Percentiles rank a stretch among this genome's conserved stretches.
These are phyloP conservation scores for Sophora flavescens DNA, from an alignment of 306 rosid species.

Conservation along the genomic window DNA sequence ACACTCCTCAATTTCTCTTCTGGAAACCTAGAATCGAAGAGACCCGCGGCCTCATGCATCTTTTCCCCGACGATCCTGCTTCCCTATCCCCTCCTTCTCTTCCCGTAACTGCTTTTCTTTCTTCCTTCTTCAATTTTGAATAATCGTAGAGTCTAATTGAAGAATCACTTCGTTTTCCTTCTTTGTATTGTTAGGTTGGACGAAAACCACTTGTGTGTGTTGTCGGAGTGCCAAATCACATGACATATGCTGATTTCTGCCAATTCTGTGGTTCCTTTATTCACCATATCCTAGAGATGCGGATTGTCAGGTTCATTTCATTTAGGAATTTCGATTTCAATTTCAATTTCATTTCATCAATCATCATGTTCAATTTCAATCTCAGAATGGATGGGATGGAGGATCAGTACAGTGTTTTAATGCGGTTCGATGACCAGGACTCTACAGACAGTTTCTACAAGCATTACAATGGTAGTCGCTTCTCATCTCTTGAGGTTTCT, in stretches of 20 bases:
- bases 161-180: too few relatives aligned
- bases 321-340: neutral
- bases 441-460: slow-evolving; percentile 79
- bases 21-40: slow-evolving; percentile 99
- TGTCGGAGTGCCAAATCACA: slow-evolving; percentile 92
- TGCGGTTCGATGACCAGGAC: slow-evolving; percentile 76
- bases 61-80: slow-evolving; percentile 63
- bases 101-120: slow-evolving; percentile 56
- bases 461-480: slow-evolving; percentile 73
- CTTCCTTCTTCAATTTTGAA: neutral
- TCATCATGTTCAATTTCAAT: neutral
- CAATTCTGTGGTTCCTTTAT: slow-evolving; percentile 89
- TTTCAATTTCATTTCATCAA: slow-evolving; percentile 3
- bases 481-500: slow-evolving; percentile 88
- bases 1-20: slow-evolving; percentile 75
- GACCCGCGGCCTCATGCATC: slow-evolving; percentile 89
- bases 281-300: slow-evolving; percentile 86
- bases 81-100: slow-evolving; percentile 50
- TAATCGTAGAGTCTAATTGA: too few relatives aligned
- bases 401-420: slow-evolving; percentile 81
- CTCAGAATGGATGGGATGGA: slow-evolving; percentile 81
- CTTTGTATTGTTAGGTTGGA: slow-evolving; percentile 57
- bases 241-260: slow-evolving; percentile 97
- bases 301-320: slow-evolving; percentile 75
- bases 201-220: slow-evolving; percentile 85